phyloP scores from a whole-genome alignment of 2,329 filamentous ascomycete genomes.

The Curvularia spicifera region DNA sequence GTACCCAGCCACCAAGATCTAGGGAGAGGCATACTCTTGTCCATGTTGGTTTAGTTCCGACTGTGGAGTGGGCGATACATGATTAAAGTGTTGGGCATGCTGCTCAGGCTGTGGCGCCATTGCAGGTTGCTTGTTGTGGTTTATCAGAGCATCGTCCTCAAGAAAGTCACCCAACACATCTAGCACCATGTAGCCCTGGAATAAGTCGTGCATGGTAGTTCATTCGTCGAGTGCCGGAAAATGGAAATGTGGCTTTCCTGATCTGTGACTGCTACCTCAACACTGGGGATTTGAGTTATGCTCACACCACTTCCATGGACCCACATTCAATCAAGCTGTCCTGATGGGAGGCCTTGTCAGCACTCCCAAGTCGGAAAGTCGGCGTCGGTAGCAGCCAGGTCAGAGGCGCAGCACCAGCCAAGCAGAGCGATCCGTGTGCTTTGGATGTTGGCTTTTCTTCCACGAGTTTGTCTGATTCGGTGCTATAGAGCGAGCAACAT shows the following conservation, averaged over 20 bases:
- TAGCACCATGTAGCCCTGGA: slow-evolving; percentile 27
- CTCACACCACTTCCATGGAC: neutral
- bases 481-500: neutral
- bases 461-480: neutral
- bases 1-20: neutral
- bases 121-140: neutral
- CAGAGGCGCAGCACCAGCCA: neutral
- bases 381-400: slow-evolving; percentile 9
- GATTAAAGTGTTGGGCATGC: neutral
- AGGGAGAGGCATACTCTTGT: slow-evolving; percentile 7
- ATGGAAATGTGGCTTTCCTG: neutral
- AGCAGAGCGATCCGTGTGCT: neutral
- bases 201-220: slow-evolving; percentile 20
- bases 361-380: slow-evolving; percentile 5
- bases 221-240: neutral
- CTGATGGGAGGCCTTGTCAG: slow-evolving; percentile 11
- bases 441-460: neutral
- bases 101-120: neutral
- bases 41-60: neutral
- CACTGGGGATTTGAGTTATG: neutral
- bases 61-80: neutral
- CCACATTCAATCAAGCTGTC: slow-evolving; percentile 7
- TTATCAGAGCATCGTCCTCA: neutral
- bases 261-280: neutral
- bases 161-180: slow-evolving; percentile 18